Evolutionary conservation across 768 basidiomycete genomes (phyloP).

Genomic region (Phylloporus rhodoxanthus): DNA sequence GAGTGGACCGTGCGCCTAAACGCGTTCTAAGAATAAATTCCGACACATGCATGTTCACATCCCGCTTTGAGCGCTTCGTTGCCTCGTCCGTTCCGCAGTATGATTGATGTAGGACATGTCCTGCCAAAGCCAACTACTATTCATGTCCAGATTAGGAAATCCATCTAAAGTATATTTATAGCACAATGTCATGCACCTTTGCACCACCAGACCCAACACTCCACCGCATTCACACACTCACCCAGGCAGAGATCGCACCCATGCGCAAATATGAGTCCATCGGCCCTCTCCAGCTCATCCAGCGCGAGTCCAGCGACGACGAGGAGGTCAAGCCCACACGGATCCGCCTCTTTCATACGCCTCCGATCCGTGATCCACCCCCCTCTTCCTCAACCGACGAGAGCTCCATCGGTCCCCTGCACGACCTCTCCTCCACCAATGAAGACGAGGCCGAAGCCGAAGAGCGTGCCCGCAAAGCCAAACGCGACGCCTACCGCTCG

Average conservation of each 20-base stretch:
- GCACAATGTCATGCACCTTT: no score
- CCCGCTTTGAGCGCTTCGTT: no score
- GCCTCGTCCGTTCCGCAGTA: no score
- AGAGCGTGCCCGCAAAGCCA: conserved; percentile 8
- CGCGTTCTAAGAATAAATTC: neutral
- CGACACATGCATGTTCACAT: no score
- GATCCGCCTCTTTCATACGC: neutral
- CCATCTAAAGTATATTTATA: no score
- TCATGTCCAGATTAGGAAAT: no score
- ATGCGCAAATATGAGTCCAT: neutral
- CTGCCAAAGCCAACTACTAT: no score
- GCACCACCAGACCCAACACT: neutral
- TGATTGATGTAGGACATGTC: no score
- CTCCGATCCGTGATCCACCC: neutral
- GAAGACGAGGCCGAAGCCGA: neutral
- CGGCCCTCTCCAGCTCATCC: neutral
- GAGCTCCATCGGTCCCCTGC: no score
- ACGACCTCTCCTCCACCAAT: no score
- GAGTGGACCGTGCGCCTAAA: neutral
- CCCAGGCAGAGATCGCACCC: neutral
- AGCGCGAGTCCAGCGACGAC: neutral
- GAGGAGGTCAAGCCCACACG: neutral
- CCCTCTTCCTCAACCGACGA: neutral
- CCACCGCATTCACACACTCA: neutral
- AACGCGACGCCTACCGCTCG: conserved; percentile 9